Conservation (phyloP, 1,284 basidiomycete species). For the Ceratobasidium sp. region DNA sequence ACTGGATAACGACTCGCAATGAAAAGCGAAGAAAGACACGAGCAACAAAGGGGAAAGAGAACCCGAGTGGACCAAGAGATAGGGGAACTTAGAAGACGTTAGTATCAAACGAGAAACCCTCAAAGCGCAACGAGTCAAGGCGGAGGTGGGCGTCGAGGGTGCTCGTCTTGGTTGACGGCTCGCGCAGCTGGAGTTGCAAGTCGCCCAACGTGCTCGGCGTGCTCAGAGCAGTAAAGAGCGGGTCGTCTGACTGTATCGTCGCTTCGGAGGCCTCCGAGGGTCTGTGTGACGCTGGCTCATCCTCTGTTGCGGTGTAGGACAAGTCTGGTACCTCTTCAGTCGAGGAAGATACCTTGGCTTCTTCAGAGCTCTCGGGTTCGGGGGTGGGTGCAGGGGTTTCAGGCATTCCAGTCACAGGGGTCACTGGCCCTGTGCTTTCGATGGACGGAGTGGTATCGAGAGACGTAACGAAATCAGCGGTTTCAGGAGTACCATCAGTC, state of each 20-base stretch:
- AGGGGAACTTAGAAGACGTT: slow-evolving; percentile 8
- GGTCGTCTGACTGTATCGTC: slow-evolving; percentile 2
- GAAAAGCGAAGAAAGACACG: background rate
- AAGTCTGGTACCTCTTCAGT: slow-evolving; percentile 10
- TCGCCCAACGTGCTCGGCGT: slow-evolving; percentile 7
- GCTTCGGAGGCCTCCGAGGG: slow-evolving; percentile 17
- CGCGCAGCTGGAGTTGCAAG: slow-evolving; percentile 17
- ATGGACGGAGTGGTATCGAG: no score
- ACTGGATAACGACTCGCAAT: background rate
- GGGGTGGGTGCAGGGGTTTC: background rate
- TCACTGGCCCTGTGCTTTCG: no score
- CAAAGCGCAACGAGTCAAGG: slow-evolving; percentile 26
- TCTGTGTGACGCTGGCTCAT: background rate
- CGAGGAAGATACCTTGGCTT: background rate
- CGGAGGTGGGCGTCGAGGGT: slow-evolving; percentile 24
- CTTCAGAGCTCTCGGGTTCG: background rate
- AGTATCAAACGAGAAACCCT: slow-evolving; percentile 29
- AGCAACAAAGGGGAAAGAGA: background rate
- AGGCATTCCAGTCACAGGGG: no score
- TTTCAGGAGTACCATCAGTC: no score
- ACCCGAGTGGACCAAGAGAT: background rate
- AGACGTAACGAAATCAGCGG: no score
- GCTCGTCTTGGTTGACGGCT: slow-evolving; percentile 33
- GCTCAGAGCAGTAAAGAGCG: slow-evolving; percentile 5
- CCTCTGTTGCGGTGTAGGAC: slow-evolving; percentile 13